Conservation (phyloP, 2,329 filamentous ascomycete genomes). For the Akanthomyces dipterigenus region DNA sequence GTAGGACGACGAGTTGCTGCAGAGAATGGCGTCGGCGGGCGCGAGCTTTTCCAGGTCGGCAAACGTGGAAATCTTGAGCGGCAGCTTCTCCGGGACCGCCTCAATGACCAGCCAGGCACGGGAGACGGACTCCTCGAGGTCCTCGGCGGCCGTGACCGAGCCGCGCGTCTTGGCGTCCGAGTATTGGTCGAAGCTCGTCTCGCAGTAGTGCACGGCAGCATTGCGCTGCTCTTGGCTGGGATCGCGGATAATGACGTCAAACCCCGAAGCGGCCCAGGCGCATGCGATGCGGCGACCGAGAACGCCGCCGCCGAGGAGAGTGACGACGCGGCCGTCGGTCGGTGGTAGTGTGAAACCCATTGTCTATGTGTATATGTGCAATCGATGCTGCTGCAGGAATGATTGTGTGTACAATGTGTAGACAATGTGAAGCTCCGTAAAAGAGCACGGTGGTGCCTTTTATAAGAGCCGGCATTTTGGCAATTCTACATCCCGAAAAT, state of each 20-base stretch:
- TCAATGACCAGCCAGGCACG: conserved; percentile 49
- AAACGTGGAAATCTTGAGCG: conserved; percentile 42
- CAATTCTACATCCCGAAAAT: not conserved
- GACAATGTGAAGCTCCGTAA: not conserved
- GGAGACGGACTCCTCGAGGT: conserved; percentile 32
- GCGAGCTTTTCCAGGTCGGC: conserved; percentile 37
- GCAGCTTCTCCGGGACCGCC: conserved; percentile 43
- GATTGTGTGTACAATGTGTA: not conserved
- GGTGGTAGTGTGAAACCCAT: conserved; percentile 18
- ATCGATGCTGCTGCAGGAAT: too few species aligned
- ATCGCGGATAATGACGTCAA: conserved; percentile 36
- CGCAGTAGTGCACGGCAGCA: conserved; percentile 33
- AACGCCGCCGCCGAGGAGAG: conserved; percentile 35
- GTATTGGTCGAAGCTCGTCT: conserved; percentile 27
- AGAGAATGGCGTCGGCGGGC: conserved; percentile 40
- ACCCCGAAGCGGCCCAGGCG: conserved; percentile 35
- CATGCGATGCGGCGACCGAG: conserved; percentile 35
- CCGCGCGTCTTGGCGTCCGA: conserved; percentile 21
- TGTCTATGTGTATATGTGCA: not conserved
- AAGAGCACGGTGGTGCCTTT: not conserved
- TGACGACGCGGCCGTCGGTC: conserved; percentile 25
- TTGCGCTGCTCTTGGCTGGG: conserved; percentile 29
- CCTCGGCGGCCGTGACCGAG: conserved; percentile 25
- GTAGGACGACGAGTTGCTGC: conserved; percentile 46
- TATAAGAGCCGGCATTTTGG: not conserved